Percentiles rank a stretch among this genome's conserved stretches.
Evolutionary conservation across 225 moss, liverwort and hornwort species (phyloP).

Genomic region (Bryoerythrophyllum caledonicum): DNA sequence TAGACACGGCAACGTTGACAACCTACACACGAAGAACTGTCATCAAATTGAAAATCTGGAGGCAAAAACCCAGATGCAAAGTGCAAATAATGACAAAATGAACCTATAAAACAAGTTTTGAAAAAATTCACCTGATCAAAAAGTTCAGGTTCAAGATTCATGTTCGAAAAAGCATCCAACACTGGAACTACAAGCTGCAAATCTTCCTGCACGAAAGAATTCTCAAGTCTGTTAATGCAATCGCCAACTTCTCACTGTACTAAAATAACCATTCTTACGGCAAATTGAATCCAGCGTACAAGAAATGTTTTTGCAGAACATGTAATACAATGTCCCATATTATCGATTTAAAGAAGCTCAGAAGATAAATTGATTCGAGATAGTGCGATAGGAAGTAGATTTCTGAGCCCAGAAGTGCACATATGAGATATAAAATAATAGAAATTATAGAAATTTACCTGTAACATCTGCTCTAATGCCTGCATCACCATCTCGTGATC

Average conservation of each 20-base stretch:
- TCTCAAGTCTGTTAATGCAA: conserved; percentile 14
- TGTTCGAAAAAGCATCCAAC: conserved; percentile 81
- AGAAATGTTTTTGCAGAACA: too few relatives aligned
- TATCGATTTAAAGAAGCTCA: background rate
- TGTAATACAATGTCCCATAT: too few relatives aligned
- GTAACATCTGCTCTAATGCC: conserved; percentile 70
- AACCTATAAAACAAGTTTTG: background rate
- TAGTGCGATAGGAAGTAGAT: background rate
- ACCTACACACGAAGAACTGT: conserved; percentile 50
- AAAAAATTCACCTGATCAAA: conserved; percentile 63
- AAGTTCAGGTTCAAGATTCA: conserved; percentile 75
- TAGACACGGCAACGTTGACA: conserved; percentile 70
- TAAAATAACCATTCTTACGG: background rate
- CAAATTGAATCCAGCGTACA: background rate
- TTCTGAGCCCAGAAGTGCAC: conserved; percentile 9
- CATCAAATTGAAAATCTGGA: background rate
- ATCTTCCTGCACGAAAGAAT: conserved; percentile 66
- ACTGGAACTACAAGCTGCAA: conserved; percentile 82
- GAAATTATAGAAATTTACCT: conserved; percentile 24
- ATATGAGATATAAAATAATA: background rate
- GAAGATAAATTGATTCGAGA: background rate
- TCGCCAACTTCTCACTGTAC: background rate
- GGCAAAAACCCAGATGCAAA: background rate
- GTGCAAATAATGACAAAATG: background rate
- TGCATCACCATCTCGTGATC: conserved; percentile 90